Percentiles rank a stretch among this genome's conserved stretches.
Evolutionary conservation across 306 rosid species (phyloP).

Genomic region (Cucurbita argyrosperma): DNA sequence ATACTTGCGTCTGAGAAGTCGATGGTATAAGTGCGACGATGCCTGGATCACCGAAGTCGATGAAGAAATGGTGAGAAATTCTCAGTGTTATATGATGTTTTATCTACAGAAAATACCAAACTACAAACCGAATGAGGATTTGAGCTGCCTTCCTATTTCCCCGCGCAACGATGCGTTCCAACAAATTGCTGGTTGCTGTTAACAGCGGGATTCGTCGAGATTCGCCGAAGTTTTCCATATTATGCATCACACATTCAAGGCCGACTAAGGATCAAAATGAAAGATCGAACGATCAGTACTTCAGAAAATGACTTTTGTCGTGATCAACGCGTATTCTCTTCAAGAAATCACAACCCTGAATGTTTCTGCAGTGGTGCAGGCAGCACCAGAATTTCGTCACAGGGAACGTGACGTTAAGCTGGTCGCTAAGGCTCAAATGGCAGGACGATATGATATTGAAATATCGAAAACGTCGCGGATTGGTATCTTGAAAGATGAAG

Average conservation of each 20-base stretch:
- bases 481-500: neutral
- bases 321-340: neutral
- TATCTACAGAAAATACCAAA: slow-evolving; percentile 46
- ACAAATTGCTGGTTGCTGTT: slow-evolving; percentile 45
- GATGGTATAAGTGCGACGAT: slow-evolving; percentile 80
- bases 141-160: slow-evolving; percentile 28
- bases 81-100: slow-evolving; percentile 83
- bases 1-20: slow-evolving; percentile 47
- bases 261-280: neutral
- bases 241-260: neutral
- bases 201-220: neutral
- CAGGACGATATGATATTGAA: neutral
- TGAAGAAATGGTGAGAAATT: slow-evolving; percentile 61
- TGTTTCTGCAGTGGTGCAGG: neutral
- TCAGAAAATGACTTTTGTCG: neutral
- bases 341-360: neutral
- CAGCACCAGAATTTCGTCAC: neutral
- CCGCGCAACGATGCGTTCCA: slow-evolving; percentile 27
- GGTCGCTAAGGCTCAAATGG: neutral
- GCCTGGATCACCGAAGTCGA: slow-evolving; percentile 89
- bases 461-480: neutral
- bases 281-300: neutral
- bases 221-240: neutral
- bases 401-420: neutral
- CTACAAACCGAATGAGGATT: slow-evolving; percentile 38